Conservation (phyloP, 371 early-diverging fungal species). For the Parasitella parasitica region DNA sequence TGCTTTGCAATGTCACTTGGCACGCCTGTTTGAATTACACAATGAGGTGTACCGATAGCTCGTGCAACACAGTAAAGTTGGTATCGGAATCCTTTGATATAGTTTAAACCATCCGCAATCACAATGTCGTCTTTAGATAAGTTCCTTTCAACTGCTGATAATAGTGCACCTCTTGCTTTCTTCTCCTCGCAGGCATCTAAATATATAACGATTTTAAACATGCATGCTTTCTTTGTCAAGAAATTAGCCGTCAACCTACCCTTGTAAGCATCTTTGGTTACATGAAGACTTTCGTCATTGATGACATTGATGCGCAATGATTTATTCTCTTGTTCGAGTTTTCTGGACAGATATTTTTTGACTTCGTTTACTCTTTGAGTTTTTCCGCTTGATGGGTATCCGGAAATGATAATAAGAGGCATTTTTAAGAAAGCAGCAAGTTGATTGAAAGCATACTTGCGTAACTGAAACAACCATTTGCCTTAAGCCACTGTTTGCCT, state of each 20-base stretch:
- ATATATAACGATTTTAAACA: neutral
- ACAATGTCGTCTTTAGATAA: constrained; percentile 82
- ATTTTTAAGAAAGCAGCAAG: constrained; percentile 45
- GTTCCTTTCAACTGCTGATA: constrained; percentile 89
- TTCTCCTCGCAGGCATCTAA: constrained; percentile 80
- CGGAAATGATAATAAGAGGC: constrained; percentile 91
- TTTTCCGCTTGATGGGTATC: constrained; percentile 91
- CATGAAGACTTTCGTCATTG: constrained; percentile 76
- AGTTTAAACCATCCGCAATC: constrained; percentile 92
- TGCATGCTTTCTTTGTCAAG: neutral
- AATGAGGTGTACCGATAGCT: constrained; percentile 86
- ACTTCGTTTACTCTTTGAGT: constrained; percentile 79
- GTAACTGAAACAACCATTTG: neutral
- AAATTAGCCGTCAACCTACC: constrained; percentile 30
- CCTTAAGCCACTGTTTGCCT: constrained; percentile 1
- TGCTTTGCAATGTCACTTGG: constrained; percentile 60
- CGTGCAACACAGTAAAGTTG: constrained; percentile 93
- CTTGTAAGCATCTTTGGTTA: constrained; percentile 64
- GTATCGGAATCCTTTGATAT: constrained; percentile 97
- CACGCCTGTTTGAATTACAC: constrained; percentile 80
- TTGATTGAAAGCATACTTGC: constrained; percentile 6
- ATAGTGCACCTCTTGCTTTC: constrained; percentile 82
- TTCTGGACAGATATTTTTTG: constrained; percentile 57
- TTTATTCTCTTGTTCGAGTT: constrained; percentile 50
- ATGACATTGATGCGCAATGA: constrained; percentile 65